Evolutionary conservation across 1,284 basidiomycete species (phyloP).

Genomic region (Ustilago bromivora): DNA sequence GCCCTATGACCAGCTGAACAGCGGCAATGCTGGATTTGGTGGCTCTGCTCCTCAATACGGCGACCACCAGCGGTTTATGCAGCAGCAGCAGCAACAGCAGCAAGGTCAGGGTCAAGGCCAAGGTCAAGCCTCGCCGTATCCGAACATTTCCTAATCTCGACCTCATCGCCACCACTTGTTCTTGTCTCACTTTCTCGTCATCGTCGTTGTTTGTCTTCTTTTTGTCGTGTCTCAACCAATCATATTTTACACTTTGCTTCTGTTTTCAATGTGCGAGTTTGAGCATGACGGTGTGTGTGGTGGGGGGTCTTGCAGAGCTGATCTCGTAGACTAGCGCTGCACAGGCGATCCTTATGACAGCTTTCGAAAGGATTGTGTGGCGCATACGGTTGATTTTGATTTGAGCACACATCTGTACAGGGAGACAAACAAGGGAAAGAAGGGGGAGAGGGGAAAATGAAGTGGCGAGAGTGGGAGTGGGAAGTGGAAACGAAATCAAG

Average conservation of each 20-base stretch:
- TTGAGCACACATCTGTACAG: background rate
- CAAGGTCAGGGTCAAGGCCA: slow-evolving; percentile 34
- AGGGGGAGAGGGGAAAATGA: background rate
- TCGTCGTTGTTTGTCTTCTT: slow-evolving; percentile 5
- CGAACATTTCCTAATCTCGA: slow-evolving; percentile 35
- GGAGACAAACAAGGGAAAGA: background rate
- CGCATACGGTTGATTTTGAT: no score
- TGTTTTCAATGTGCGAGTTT: background rate
- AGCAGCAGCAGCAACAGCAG: slow-evolving; percentile 36
- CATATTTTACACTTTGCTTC: slow-evolving; percentile 6
- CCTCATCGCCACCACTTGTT: background rate
- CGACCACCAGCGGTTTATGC: slow-evolving; percentile 44
- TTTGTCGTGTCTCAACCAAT: slow-evolving; percentile 5
- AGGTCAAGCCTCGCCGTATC: slow-evolving; percentile 24
- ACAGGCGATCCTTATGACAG: no score
- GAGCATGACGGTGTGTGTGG: background rate
- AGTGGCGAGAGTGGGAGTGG: no score
- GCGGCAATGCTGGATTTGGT: slow-evolving; percentile 29
- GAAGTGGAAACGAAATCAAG: no score
- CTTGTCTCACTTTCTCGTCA: background rate
- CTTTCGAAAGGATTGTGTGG: no score
- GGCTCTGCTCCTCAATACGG: slow-evolving; percentile 32
- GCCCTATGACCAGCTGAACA: slow-evolving; percentile 43
- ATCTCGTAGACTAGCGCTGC: no score
- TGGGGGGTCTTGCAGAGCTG: no score